Evolutionary conservation across 108 stramenopile species (phyloP).

Genomic region (Skeletonema marinoi): DNA sequence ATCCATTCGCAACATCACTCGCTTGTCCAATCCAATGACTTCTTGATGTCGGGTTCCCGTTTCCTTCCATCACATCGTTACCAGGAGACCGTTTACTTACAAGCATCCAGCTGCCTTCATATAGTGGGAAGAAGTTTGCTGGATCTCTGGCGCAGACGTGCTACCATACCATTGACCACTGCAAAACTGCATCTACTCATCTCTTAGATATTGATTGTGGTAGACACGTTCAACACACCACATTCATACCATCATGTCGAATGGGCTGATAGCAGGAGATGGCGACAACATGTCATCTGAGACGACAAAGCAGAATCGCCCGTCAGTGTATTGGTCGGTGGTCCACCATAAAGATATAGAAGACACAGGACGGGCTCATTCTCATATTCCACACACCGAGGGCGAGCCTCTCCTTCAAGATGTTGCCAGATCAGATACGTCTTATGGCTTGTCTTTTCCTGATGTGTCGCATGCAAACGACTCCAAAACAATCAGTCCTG

Average conservation of each 20-base stretch:
- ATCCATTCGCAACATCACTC: too few species aligned
- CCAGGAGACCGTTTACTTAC: too few species aligned
- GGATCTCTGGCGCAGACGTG: too few species aligned
- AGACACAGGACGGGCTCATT: neutral
- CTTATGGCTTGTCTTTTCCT: neutral
- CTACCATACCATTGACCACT: too few species aligned
- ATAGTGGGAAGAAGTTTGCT: too few species aligned
- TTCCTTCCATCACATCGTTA: too few species aligned
- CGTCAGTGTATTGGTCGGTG: constrained; percentile 24
- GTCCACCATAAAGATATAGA: constrained; percentile 14
- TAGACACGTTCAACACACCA: too few species aligned
- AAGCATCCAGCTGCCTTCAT: too few species aligned
- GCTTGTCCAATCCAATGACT: too few species aligned
- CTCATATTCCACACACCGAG: neutral
- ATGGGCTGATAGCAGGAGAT: neutral
- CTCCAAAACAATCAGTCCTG: neutral
- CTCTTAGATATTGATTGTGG: too few species aligned
- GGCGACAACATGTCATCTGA: neutral
- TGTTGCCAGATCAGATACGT: neutral
- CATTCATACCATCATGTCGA: neutral
- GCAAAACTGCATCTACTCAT: too few species aligned
- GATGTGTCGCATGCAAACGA: neutral
- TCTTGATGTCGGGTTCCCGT: too few species aligned
- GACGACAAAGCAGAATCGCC: neutral
- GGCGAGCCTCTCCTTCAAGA: neutral